Base-by-base conservation (phyloP, 495 filamentous ascomycete genomes). In the Haplographium delicatum region DNA sequence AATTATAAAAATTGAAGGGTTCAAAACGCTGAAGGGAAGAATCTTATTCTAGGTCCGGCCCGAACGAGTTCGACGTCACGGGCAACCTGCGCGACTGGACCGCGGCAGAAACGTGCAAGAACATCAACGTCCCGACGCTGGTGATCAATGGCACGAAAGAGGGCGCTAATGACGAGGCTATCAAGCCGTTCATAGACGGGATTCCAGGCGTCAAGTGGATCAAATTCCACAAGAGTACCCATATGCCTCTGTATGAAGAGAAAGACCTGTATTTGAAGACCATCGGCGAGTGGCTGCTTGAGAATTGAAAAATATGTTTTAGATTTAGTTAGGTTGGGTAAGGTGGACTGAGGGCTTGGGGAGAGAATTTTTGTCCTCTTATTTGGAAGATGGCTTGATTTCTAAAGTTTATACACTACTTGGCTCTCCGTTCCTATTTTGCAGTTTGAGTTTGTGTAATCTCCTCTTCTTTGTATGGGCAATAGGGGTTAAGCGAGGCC, bases 101-200 rank as follows among this genome's bases (percentile, higher is more conserved):
- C 19, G 62, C 63, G 4, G 64, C 51, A 27, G 42, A 55, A 4
- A 31, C 44, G 2, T 49, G 68, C 43, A 47, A 58, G 16, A 57
- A 62, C 4, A 76, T 79, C 39, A 57, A 54, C 5, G 70, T 61
- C 0, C 54, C 61, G 0, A 72, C 69, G 9, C 56, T 79, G n/a
- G 56, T 81, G 3, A 66, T 73, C 24, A 79, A 81, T 47, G 78
- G 75, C 1, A 48, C 58, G 0, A 65, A 74, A 35, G 76, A 80
- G 39, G 69, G 73, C 43, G 70, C 69, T 1, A 65, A 68, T 39
- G 75, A 79, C 54, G 63, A 66, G 5, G 55, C 60, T 4, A 59
- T 72, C 22, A 56, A 57, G 48, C 68, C 73, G 0, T 79, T 69
- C 56, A 75, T 76, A 39, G 44, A 66, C 10, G 51, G 62, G 2